A percentile compares a stretch with the other conserved stretches of the same genome.
phyloP scores from a whole-genome alignment of 495 filamentous ascomycete genomes.

The Penicillium ucsense region DNA sequence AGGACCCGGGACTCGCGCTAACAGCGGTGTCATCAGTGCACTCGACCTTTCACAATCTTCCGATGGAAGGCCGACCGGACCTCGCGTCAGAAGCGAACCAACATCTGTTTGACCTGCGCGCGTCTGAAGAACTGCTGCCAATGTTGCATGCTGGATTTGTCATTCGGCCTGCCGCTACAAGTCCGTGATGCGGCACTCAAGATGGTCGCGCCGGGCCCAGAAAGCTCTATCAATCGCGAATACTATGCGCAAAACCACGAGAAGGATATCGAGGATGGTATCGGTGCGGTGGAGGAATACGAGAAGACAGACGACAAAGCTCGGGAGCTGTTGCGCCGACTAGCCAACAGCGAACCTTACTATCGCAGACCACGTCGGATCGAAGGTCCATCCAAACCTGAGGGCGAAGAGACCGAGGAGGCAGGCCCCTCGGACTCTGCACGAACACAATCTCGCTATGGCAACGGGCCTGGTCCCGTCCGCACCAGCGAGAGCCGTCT shows the following conservation, averaged over 20 bases:
- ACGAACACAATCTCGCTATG: slow-evolving; percentile 32
- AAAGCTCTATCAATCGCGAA: slow-evolving; percentile 86
- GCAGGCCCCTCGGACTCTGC: slow-evolving; percentile 15
- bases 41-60: slow-evolving; percentile 92
- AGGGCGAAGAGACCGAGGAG: slow-evolving; percentile 24
- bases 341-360: slow-evolving; percentile 90
- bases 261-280: slow-evolving; percentile 84
- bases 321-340: slow-evolving; percentile 68
- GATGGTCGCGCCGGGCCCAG: slow-evolving; percentile 87
- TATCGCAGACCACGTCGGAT: slow-evolving; percentile 73
- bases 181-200: slow-evolving; percentile 95
- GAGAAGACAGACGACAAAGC: slow-evolving; percentile 97
- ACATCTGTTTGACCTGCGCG: slow-evolving; percentile 90
- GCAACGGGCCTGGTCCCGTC: slow-evolving; percentile 49
- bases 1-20: background rate
- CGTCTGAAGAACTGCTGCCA: slow-evolving; percentile 97
- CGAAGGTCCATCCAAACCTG: slow-evolving; percentile 36
- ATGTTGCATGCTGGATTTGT: slow-evolving; percentile 96
- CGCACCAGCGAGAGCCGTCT: slow-evolving; percentile 48
- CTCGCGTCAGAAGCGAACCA: slow-evolving; percentile 75
- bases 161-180: slow-evolving; percentile 86
- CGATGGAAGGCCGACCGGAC: slow-evolving; percentile 88
- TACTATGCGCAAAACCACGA: slow-evolving; percentile 98
- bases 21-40: slow-evolving; percentile 43
- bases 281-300: slow-evolving; percentile 74